phyloP scores from a whole-genome alignment of 2,329 filamentous ascomycete species.

The Verticillium zaregamsianum region DNA sequence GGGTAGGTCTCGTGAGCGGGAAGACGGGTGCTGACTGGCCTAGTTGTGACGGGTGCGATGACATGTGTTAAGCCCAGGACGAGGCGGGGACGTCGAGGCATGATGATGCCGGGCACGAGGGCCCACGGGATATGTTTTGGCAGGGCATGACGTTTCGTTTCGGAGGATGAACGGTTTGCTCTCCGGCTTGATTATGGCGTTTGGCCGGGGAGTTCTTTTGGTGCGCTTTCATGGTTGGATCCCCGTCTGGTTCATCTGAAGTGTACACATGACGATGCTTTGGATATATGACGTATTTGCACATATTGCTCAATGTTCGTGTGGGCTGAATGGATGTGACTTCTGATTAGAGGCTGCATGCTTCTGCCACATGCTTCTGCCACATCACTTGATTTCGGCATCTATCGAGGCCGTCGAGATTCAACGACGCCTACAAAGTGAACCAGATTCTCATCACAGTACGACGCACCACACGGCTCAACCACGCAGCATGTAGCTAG shows the following conservation, averaged over 20 bases:
- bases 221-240: neutral
- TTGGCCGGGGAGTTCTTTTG: neutral
- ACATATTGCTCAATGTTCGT: neutral
- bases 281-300: neutral
- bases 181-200: neutral
- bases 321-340: no score
- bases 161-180: neutral
- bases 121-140: no score
- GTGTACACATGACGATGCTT: neutral
- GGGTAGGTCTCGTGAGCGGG: neutral
- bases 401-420: no score
- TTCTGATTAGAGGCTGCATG: no score
- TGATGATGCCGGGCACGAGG: no score
- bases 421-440: no score
- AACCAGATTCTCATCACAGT: no score
- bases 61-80: constrained; percentile 11
- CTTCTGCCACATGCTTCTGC: no score
- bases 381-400: no score
- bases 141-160: neutral
- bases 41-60: constrained; percentile 32
- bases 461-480: no score
- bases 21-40: constrained; percentile 2
- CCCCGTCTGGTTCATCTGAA: neutral
- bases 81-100: neutral
- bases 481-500: neutral